Conservation (phyloP, 345 rosid species). For the Gossypium bickii region DNA sequence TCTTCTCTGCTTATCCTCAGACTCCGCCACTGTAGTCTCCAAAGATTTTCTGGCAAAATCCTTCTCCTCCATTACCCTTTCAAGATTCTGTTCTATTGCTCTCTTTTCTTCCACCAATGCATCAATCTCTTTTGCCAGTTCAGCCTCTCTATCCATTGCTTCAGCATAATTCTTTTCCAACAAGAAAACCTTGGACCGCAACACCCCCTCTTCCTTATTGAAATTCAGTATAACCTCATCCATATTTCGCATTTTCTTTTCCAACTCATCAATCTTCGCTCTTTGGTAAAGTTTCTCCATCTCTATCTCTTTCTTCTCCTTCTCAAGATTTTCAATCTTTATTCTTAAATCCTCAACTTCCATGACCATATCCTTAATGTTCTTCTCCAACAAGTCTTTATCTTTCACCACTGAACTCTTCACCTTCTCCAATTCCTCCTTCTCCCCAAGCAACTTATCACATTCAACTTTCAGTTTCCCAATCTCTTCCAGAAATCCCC, state of each 20-base stretch:
- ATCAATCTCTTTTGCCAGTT: constrained; percentile 33
- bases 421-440: constrained; percentile 22
- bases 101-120: constrained; percentile 35
- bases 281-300: constrained; percentile 24
- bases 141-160: constrained; percentile 35
- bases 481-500: constrained; percentile 27
- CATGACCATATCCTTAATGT: constrained; percentile 22
- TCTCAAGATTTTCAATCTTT: constrained; percentile 27
- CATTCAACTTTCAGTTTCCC: constrained; percentile 28
- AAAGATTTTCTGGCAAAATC: constrained; percentile 17
- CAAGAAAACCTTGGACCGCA: constrained; percentile 28
- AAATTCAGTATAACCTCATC: constrained; percentile 25
- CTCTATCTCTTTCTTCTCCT: constrained; percentile 41
- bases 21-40: constrained; percentile 20
- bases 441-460: constrained; percentile 1
- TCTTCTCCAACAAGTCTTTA: constrained; percentile 32
- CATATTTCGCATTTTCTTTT: constrained; percentile 27
- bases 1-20: constrained; percentile 31
- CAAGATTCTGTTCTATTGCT: constrained; percentile 32
- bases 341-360: constrained; percentile 34
- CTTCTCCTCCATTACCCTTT: constrained; percentile 30
- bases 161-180: constrained; percentile 46
- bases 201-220: constrained; percentile 35
- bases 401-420: constrained; percentile 22
- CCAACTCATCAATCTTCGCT: constrained; percentile 34